Conservation (phyloP, 2,329 filamentous ascomycete genomes). For the Clonostachys chloroleuca region DNA sequence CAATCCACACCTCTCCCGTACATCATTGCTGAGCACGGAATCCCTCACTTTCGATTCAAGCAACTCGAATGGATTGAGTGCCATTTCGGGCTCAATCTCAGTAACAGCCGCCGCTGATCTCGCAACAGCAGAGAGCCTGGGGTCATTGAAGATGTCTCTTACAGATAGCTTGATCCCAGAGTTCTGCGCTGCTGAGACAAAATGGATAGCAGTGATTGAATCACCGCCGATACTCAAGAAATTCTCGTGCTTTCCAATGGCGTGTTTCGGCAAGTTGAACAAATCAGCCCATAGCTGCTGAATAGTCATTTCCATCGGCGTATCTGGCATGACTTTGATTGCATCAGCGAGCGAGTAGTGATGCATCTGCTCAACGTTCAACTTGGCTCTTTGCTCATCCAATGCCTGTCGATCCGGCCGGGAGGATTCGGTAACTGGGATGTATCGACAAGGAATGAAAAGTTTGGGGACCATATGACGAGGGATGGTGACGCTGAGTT, state of each 20-base stretch:
- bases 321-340: not conserved
- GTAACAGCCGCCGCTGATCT: not conserved
- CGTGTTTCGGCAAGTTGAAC: not conserved
- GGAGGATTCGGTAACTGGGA: constrained; percentile 9
- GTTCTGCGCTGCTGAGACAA: constrained; percentile 1
- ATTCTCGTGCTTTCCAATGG: not conserved
- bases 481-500: constrained; percentile 6
- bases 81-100: not conserved
- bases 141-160: constrained; percentile 1
- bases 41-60: not conserved
- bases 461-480: constrained; percentile 11
- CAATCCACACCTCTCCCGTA: not conserved
- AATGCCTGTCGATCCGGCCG: constrained; percentile 3
- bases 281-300: not conserved
- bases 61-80: not conserved
- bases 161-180: not conserved
- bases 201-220: constrained; percentile 13
- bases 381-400: not conserved
- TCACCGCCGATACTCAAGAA: constrained; percentile 22
- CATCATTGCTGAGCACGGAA: not conserved
- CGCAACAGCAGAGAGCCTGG: not conserved
- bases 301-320: not conserved
- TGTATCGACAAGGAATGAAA: constrained; percentile 9
- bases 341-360: not conserved
- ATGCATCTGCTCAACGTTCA: not conserved